Base-by-base conservation (phyloP, 176 grass and related monocot species). In the Phoenix roebelenii region DNA sequence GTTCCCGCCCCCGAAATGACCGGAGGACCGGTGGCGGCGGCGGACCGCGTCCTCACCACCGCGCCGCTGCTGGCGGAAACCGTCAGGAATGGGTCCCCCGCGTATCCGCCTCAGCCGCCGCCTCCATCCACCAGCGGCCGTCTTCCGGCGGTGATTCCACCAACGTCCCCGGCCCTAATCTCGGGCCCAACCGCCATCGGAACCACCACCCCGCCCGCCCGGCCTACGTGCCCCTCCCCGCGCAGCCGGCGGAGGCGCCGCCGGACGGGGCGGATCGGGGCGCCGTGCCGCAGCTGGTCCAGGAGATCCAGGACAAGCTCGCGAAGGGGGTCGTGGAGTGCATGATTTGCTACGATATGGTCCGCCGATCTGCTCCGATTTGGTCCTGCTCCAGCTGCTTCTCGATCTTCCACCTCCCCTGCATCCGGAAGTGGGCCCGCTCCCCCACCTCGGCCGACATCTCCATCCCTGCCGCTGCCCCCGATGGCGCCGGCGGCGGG, bases 341-440 rank as follows among this genome's bases (percentile, higher is more conserved):
- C 76, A 97, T 97, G 93, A 97, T 97, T 59, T 97, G 93, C 84
- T 97, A 97, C 74, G 93, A 97, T 73, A 88, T 92, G 87, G 93
- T 97, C 61, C 81, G 84, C 18, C 59, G 93, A 0, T 80, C 93
- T 6, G 93, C 93, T 0, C 69, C 84, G 55, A 61, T 92, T 17
- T 97, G 93, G 93, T 97, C 93, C 39, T 97, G 93, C 59, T 74
- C 15, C 32, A 97, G 87, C 84, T 97, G 93, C 72, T 97, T 78
- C 75, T 78, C 93, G 58, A 97, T 97, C 59, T 97, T 97, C 78
- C 93, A 91, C 79, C 83, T 97, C 17, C 81, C 79, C 30, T 97
- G 93, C 62, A 77, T 82, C 63, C 93, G 93, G 75, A 81, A 88
- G 84, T 97, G 93, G 93, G 93, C 76, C 15, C 86, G 84, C 7